Evolutionary conservation across 1,139 yeast species (phyloP).

Genomic region (Kodamaea fungicola): DNA sequence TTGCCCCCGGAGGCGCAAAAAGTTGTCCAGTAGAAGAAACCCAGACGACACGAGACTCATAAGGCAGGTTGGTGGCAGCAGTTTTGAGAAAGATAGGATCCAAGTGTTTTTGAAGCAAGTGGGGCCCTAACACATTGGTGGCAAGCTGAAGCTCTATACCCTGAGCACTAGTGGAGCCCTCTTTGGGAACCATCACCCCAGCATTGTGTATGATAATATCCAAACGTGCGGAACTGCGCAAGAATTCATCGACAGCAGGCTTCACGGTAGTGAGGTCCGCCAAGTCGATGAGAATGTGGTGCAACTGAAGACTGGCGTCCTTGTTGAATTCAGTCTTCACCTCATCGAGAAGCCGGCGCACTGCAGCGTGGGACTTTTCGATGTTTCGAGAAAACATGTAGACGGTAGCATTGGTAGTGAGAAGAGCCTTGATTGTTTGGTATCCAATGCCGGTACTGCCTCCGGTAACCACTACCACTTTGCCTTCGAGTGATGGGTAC

Average conservation of each 20-base stretch:
- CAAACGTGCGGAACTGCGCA: slow-evolving; percentile 21
- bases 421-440: slow-evolving; percentile 8
- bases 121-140: slow-evolving; percentile 49
- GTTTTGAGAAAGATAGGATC: slow-evolving; percentile 39
- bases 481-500: slow-evolving; percentile 14
- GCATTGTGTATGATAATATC: slow-evolving; percentile 50
- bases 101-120: slow-evolving; percentile 41
- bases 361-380: slow-evolving; percentile 14
- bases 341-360: slow-evolving; percentile 10
- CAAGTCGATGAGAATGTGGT: slow-evolving; percentile 37
- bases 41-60: slow-evolving; percentile 40
- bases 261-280: slow-evolving; percentile 41
- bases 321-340: slow-evolving; percentile 3
- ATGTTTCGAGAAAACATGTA: slow-evolving; percentile 16
- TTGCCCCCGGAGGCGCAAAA: slow-evolving; percentile 36
- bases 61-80: slow-evolving; percentile 12
- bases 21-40: slow-evolving; percentile 40
- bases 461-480: slow-evolving; percentile 21
- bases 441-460: slow-evolving; percentile 21
- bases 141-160: slow-evolving; percentile 49
- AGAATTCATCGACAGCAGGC: slow-evolving; percentile 34
- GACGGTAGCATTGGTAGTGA: slow-evolving; percentile 12
- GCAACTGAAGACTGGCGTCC: slow-evolving; percentile 4
- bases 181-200: slow-evolving; percentile 32
- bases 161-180: slow-evolving; percentile 16